A percentile compares a stretch with the other conserved stretches of the same genome.
Evolutionary conservation across 306 rosid genomes (phyloP).

Genomic region (Adenanthera pavonina): DNA sequence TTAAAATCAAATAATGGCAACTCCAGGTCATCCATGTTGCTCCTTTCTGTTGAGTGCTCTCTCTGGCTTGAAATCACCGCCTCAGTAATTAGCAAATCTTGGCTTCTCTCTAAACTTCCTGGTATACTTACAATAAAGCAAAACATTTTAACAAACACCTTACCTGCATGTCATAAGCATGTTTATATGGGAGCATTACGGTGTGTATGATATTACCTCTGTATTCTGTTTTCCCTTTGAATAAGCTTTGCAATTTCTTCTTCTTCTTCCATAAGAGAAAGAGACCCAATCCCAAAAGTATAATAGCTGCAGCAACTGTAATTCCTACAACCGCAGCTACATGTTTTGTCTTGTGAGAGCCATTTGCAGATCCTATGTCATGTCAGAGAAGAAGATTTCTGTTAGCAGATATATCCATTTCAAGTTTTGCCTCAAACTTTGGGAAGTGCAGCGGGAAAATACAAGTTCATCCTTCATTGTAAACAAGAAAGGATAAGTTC

Average conservation of each 20-base stretch:
- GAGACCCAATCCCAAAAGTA: slow-evolving; percentile 49
- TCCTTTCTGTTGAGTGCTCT: slow-evolving; percentile 49
- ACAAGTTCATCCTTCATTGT: slow-evolving; percentile 15
- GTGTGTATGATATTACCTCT: slow-evolving; percentile 49
- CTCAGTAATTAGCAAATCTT: slow-evolving; percentile 53
- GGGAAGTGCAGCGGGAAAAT: neutral
- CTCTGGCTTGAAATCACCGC: slow-evolving; percentile 48
- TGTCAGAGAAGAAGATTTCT: slow-evolving; percentile 36
- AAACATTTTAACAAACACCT: neutral
- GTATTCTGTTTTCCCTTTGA: slow-evolving; percentile 21
- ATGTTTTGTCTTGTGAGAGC: slow-evolving; percentile 46
- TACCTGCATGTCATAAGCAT: slow-evolving; percentile 22
- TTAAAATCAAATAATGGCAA: slow-evolving; percentile 58
- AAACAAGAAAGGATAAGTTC: neutral
- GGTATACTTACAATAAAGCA: slow-evolving; percentile 36
- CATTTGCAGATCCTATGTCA: slow-evolving; percentile 38
- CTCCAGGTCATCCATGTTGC: slow-evolving; percentile 55
- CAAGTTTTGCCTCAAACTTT: slow-evolving; percentile 2
- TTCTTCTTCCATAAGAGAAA: slow-evolving; percentile 52
- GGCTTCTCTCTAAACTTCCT: slow-evolving; percentile 66
- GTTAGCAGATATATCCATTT: slow-evolving; percentile 11
- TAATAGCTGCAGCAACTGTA: slow-evolving; percentile 44
- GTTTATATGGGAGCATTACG: neutral
- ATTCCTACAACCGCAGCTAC: slow-evolving; percentile 42
- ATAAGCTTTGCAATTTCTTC: slow-evolving; percentile 35